Evolutionary conservation across 2,329 filamentous ascomycete species (phyloP), one percentile per base, ranked within the genome.

Genomic region (Septoria petroselini): DNA sequence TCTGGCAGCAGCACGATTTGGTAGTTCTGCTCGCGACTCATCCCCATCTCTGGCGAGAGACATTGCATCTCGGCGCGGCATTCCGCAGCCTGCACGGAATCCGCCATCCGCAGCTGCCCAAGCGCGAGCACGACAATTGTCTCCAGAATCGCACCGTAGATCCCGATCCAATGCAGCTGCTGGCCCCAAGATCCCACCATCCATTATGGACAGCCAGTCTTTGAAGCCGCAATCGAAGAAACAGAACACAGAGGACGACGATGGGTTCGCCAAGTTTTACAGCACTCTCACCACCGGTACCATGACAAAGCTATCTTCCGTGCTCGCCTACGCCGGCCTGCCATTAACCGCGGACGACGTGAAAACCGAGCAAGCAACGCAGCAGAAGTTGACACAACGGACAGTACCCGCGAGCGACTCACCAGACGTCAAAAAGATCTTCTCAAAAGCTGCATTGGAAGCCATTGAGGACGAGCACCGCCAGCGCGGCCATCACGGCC

Each of bases 241-340:
- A 12, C 59, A 58, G 17, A 61, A 57, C n/a, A 39, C 47, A 18
- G 62, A 64, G 27, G 58, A 64, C 19, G 66, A 68, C 25, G 90
- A 91, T 49, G 85, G 88, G 4, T 98, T 96, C 65, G 82, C 88
- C 5, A 82, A 84, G 46, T 98, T 97, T 71, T 98, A 97, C 71
- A 91, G 80, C 51, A 90, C 60, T 37, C 44, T 89, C 1, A 95
- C 96, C 63, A 90, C 91, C 48, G 88, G 81, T 46, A 80, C 96
- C 40, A 88, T 97, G 64, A 93, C 89, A 54, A 86, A 85, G 60
- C 81, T 97, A 9, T 94, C 91, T 0, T 90, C 91, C 0, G 91
- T 91, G 1, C 75, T 98, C 23, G 91, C 91, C 3, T 98, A 96
- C 71, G 89, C 93, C 3, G 91, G 91, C 1, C 79, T 98, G 7